Evolutionary conservation across 2,329 filamentous ascomycete species (phyloP).

Genomic region (Ophiostoma fasciatum): DNA sequence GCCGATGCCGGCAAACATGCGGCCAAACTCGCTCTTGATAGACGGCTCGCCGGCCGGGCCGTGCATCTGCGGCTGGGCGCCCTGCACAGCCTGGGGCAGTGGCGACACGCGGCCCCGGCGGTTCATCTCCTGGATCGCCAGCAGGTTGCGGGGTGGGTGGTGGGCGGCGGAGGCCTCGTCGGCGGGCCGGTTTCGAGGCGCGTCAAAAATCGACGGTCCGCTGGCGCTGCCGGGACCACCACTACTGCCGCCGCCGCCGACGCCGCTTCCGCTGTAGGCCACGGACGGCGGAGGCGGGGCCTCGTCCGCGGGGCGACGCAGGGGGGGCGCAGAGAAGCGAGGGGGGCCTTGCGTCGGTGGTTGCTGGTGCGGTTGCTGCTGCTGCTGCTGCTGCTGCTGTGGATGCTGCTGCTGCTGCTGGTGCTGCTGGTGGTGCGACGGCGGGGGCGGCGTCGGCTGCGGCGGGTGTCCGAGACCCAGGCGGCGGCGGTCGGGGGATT

Average conservation of each 20-base stretch:
- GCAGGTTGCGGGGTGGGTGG: slow-evolving; percentile 47
- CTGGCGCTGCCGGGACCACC: no score
- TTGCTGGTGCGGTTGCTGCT: slow-evolving; percentile 21
- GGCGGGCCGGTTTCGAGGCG: slow-evolving; percentile 24
- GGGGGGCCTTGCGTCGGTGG: slow-evolving; percentile 11
- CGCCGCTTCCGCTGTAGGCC: slow-evolving; percentile 25
- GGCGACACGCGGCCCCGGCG: slow-evolving; percentile 75
- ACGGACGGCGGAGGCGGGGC: slow-evolving; percentile 34
- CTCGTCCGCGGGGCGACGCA: slow-evolving; percentile 30
- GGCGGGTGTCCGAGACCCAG: slow-evolving; percentile 18
- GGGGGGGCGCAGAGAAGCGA: slow-evolving; percentile 15
- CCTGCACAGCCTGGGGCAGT: slow-evolving; percentile 83
- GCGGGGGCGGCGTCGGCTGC: background rate
- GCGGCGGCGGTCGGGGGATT: slow-evolving; percentile 36
- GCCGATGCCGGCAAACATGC: slow-evolving; percentile 88
- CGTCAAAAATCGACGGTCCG: slow-evolving; percentile 25
- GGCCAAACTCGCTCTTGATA: slow-evolving; percentile 88
- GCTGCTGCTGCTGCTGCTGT: slow-evolving; percentile 17
- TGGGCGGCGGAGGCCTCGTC: slow-evolving; percentile 45
- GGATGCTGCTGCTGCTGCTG: slow-evolving; percentile 20
- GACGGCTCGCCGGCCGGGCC: slow-evolving; percentile 70
- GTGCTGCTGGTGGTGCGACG: slow-evolving; percentile 16
- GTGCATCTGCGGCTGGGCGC: slow-evolving; percentile 66
- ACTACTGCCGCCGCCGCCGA: no score
- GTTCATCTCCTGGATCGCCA: slow-evolving; percentile 70